Conservation (phyloP, 495 filamentous ascomycete species). For the Opeltia flavorubescens region DNA sequence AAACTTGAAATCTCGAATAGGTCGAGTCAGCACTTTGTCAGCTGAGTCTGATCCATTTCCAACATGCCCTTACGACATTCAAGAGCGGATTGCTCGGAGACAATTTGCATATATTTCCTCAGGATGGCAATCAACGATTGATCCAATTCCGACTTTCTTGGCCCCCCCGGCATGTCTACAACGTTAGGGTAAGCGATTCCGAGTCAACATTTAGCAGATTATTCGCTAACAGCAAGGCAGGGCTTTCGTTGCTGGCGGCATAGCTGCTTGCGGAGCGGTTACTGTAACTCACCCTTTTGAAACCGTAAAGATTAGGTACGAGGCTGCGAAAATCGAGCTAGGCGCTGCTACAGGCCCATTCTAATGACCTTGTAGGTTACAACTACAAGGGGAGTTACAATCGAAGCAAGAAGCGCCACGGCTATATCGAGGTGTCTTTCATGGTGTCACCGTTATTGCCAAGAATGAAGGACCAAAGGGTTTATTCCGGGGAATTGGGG, state of each 20-base stretch:
- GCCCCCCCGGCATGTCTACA: constrained; percentile 30
- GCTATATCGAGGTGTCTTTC: constrained; percentile 83
- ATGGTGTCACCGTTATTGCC: constrained; percentile 81
- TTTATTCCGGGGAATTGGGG: constrained; percentile 78
- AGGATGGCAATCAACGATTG: too few relatives aligned
- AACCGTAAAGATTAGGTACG: constrained; percentile 93
- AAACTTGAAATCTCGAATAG: neutral
- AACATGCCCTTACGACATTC: too few relatives aligned
- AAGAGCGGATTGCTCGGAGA: too few relatives aligned
- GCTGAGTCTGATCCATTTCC: neutral
- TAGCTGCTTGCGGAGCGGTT: constrained; percentile 93
- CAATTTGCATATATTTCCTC: too few relatives aligned
- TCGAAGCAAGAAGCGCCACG: constrained; percentile 66
- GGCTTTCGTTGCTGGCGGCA: constrained; percentile 83
- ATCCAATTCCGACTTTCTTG: too few relatives aligned
- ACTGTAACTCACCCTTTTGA: constrained; percentile 98
- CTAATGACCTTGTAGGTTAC: constrained; percentile 42
- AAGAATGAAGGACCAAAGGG: constrained; percentile 81
- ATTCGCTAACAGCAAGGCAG: constrained; percentile 20
- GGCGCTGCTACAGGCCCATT: constrained; percentile 2
- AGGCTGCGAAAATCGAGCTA: neutral
- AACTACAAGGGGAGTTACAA: constrained; percentile 93
- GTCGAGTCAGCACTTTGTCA: neutral
- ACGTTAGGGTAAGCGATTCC: constrained; percentile 32
- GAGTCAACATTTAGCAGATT: neutral